Percentiles rank a stretch among this genome's conserved stretches.
Conservation (phyloP, 1,284 basidiomycete species). For the Ceratobasidium sp. region DNA sequence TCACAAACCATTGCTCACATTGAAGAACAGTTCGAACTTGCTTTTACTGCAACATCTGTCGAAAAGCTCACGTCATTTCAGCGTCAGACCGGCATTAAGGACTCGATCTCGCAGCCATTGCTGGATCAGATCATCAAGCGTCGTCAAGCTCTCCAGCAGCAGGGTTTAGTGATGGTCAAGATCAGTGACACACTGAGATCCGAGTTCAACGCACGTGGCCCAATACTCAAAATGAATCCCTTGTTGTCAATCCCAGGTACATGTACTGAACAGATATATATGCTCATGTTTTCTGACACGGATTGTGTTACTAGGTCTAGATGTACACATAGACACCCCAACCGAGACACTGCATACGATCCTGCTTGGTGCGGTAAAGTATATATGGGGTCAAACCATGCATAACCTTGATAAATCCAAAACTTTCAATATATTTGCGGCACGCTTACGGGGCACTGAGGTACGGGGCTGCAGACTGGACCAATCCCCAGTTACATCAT, state of each 20-base stretch:
- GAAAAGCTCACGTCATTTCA: not conserved
- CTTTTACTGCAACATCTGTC: conserved; percentile 1
- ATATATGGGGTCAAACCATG: conserved; percentile 48
- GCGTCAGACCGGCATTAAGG: conserved; percentile 16
- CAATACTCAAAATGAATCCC: not conserved
- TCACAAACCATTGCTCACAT: not conserved
- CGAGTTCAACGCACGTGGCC: not conserved
- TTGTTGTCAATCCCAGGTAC: not conserved
- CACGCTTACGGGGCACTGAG: conserved; percentile 38
- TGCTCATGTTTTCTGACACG: not conserved
- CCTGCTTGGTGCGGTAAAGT: conserved; percentile 50
- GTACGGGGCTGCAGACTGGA: conserved; percentile 37
- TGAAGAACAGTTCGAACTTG: conserved; percentile 1
- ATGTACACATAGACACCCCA: conserved; percentile 46
- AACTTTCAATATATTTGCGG: conserved; percentile 41
- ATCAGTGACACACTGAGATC: not conserved
- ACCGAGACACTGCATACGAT: conserved; percentile 49
- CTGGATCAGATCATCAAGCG: conserved; percentile 16
- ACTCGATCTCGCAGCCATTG: conserved; percentile 3
- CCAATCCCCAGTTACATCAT: conserved; percentile 41
- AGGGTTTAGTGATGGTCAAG: not conserved
- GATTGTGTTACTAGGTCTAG: conserved; percentile 21
- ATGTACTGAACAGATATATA: not conserved
- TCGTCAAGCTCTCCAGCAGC: not conserved
- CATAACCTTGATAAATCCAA: conserved; percentile 44